Conservation (phyloP, 257 asterid species). For the Rhazya stricta region DNA sequence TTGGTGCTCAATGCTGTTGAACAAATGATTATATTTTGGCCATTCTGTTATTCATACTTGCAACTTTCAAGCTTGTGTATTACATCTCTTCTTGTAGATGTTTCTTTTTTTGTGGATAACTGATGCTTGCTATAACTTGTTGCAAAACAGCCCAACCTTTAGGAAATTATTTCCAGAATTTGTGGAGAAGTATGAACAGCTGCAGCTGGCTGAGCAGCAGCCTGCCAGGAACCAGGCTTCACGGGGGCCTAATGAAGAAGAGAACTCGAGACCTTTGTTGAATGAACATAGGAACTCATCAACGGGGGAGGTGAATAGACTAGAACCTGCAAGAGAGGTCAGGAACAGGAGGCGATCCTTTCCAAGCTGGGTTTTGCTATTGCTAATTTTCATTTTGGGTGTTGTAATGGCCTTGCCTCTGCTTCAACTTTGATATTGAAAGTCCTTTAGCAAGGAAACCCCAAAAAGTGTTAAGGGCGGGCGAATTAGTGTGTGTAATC, state of each 20-base stretch:
- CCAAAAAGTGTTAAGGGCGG: neutral
- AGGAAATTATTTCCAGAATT: conserved; percentile 18
- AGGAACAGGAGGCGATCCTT: conserved; percentile 45
- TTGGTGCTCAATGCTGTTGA: neutral
- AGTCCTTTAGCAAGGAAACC: neutral
- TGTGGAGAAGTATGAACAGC: conserved; percentile 13
- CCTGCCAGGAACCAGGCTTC: conserved; percentile 4
- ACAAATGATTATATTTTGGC: neutral
- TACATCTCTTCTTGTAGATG: neutral
- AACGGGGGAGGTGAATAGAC: conserved; percentile 33
- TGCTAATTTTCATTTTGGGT: conserved; percentile 64
- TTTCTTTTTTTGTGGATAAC: neutral
- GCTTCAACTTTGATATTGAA: conserved; percentile 54
- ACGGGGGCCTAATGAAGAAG: conserved; percentile 9
- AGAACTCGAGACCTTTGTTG: conserved; percentile 13
- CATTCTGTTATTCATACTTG: neutral
- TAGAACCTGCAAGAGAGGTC: conserved; percentile 38
- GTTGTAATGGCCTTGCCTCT: conserved; percentile 89
- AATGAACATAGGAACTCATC: conserved; percentile 38
- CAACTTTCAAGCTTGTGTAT: neutral
- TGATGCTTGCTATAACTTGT: conserved; percentile 9
- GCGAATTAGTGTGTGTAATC: neutral
- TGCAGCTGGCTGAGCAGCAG: conserved; percentile 10
- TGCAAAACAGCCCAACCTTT: conserved; percentile 53
- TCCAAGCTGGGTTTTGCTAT: conserved; percentile 67